phyloP scores from a whole-genome alignment of 495 filamentous ascomycete genomes.

The Jackrogersella multiformis region DNA sequence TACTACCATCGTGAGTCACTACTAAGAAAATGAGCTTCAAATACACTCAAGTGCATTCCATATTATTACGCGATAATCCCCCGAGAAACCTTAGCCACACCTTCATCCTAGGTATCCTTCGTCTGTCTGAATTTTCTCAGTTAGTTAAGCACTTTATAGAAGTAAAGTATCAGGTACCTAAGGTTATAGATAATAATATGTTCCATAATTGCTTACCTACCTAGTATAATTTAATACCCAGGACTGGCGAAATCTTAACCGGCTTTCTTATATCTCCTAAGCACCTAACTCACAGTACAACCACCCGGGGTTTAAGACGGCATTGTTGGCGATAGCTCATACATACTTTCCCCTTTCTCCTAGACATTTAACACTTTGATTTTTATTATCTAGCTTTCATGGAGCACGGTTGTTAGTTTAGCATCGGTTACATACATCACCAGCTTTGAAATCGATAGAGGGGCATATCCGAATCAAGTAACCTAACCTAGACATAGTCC shows the following conservation, averaged over 20 bases:
- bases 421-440: conserved; percentile 8
- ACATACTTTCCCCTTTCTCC: neutral
- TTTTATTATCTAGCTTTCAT: neutral
- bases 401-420: neutral
- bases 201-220: too few relatives aligned
- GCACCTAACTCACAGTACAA: too few relatives aligned
- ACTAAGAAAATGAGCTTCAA: neutral
- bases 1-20: neutral
- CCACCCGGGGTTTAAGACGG: too few relatives aligned
- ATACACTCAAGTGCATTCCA: neutral
- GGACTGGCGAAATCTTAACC: too few relatives aligned
- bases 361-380: neutral
- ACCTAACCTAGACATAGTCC: conserved; percentile 38
- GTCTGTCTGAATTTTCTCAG: too few relatives aligned
- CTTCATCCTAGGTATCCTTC: neutral
- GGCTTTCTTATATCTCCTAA: too few relatives aligned
- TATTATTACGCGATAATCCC: neutral
- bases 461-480: conserved; percentile 26
- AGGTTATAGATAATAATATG: too few relatives aligned
- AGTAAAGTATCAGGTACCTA: too few relatives aligned
- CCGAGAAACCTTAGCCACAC: neutral
- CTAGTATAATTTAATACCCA: too few relatives aligned
- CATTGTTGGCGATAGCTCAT: neutral
- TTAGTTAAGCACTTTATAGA: too few relatives aligned
- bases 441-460: neutral